These are phyloP conservation scores for Chlorella variabilis DNA, from an alignment of 163 green algal species.

Conservation along the genomic window DNA sequence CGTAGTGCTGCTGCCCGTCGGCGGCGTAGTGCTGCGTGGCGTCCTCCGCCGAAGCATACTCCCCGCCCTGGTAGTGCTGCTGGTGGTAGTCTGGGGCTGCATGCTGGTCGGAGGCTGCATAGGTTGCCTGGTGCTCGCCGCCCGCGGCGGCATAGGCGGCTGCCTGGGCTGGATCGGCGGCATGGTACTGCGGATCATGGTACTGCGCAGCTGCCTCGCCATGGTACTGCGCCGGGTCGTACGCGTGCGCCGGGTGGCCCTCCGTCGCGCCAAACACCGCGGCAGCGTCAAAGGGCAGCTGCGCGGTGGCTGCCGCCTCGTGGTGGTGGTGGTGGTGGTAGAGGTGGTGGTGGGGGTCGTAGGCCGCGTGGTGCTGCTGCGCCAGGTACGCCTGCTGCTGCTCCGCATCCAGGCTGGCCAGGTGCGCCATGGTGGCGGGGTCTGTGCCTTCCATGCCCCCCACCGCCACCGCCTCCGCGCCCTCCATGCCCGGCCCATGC, in stretches of 20 bases:
- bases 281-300: conserved; percentile 22
- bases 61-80: background rate
- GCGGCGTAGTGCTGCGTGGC: conserved; percentile 8
- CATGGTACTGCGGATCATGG: background rate
- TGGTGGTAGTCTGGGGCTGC: background rate
- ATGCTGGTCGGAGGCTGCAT: conserved; percentile 1
- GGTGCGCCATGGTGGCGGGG: background rate
- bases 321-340: background rate
- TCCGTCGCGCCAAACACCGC: conserved; percentile 9
- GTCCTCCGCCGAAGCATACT: background rate
- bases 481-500: background rate
- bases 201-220: background rate
- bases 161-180: background rate
- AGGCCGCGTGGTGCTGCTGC: background rate
- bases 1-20: conserved; percentile 1
- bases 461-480: background rate
- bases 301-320: background rate
- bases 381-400: conserved; percentile 18
- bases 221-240: conserved; percentile 1
- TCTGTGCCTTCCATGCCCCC: background rate
- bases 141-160: background rate
- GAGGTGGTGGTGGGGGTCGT: background rate
- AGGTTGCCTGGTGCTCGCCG: background rate
- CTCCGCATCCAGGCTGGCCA: background rate
- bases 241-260: background rate